Evolutionary conservation across 129 eudicot species (phyloP).

Genomic region (Tanacetum coccineum): DNA sequence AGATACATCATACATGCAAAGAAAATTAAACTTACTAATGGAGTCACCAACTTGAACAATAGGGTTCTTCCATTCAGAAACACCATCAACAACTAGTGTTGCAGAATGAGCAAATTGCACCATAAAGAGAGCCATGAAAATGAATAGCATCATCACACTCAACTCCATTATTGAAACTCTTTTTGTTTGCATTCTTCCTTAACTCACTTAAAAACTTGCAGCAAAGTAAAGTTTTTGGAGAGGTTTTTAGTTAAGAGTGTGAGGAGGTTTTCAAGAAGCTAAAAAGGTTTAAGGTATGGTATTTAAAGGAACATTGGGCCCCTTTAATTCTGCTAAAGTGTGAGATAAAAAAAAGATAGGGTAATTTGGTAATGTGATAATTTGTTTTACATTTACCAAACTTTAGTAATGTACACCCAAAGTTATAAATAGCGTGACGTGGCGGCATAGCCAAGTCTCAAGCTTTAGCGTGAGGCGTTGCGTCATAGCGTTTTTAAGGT

Average conservation of each 20-base stretch:
- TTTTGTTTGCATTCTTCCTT: slow-evolving; percentile 5
- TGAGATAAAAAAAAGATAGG: background rate
- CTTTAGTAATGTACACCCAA: background rate
- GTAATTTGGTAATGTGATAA: background rate
- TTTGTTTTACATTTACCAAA: background rate
- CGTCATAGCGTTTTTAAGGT: too few relatives aligned
- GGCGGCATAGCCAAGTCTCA: too few relatives aligned
- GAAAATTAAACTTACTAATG: slow-evolving; percentile 51
- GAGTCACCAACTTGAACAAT: slow-evolving; percentile 75
- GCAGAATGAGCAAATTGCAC: slow-evolving; percentile 41
- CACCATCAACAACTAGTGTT: slow-evolving; percentile 81
- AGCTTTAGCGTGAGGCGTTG: too few relatives aligned
- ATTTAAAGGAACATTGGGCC: slow-evolving; percentile 1
- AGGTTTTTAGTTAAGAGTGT: slow-evolving; percentile 22
- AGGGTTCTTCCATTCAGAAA: slow-evolving; percentile 78
- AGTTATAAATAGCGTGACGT: too few relatives aligned
- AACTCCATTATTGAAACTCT: slow-evolving; percentile 19
- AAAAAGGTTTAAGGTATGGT: slow-evolving; percentile 16
- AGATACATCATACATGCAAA: too few relatives aligned
- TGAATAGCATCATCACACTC: slow-evolving; percentile 22
- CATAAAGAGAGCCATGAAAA: slow-evolving; percentile 27
- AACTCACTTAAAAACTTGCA: background rate
- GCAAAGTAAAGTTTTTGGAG: slow-evolving; percentile 4
- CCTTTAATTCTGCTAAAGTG: background rate
- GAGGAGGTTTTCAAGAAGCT: background rate